Percentiles rank a stretch among this genome's conserved stretches.
phyloP scores from a whole-genome alignment of 2,329 filamentous ascomycete genomes.

The Aspergillus fructus region DNA sequence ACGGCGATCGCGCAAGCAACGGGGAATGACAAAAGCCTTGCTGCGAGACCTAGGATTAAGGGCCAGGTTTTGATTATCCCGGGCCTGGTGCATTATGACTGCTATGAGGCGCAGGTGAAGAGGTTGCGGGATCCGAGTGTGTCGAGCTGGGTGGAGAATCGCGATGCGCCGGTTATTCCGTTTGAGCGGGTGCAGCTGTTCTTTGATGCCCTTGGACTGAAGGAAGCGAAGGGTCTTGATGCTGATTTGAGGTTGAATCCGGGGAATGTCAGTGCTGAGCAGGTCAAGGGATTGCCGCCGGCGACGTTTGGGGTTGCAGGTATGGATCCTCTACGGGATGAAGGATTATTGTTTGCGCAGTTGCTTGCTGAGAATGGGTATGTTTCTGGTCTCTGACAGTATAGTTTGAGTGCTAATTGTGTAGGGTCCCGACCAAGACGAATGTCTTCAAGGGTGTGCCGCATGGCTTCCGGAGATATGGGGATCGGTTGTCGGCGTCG shows the following conservation, averaged over 20 bases:
- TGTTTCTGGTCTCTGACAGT: slow-evolving; percentile 11
- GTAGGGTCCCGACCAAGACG: slow-evolving; percentile 50
- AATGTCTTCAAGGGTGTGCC: slow-evolving; percentile 54
- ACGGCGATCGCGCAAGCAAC: slow-evolving; percentile 43
- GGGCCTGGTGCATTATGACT: slow-evolving; percentile 38
- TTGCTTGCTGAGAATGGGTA: slow-evolving; percentile 46
- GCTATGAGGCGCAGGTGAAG: slow-evolving; percentile 36
- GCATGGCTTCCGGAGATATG: slow-evolving; percentile 48
- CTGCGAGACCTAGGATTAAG: slow-evolving; percentile 33
- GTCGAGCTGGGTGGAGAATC: slow-evolving; percentile 49
- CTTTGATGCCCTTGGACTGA: slow-evolving; percentile 24
- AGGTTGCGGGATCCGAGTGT: slow-evolving; percentile 39
- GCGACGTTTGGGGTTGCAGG: slow-evolving; percentile 49
- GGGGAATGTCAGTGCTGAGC: slow-evolving; percentile 30
- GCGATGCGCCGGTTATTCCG: slow-evolving; percentile 52
- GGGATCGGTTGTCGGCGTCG: slow-evolving; percentile 24
- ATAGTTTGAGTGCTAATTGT: neutral
- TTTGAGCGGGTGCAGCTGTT: slow-evolving; percentile 38
- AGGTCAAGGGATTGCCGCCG: slow-evolving; percentile 45
- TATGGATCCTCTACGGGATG: slow-evolving; percentile 50
- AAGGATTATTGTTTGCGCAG: slow-evolving; percentile 49
- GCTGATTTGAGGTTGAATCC: slow-evolving; percentile 43
- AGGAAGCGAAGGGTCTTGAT: slow-evolving; percentile 26
- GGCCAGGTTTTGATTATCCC: slow-evolving; percentile 57
- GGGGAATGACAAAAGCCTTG: slow-evolving; percentile 19